Base-by-base conservation (phyloP, 176 grass and related monocot genomes). In the Phoenix roebelenii region DNA sequence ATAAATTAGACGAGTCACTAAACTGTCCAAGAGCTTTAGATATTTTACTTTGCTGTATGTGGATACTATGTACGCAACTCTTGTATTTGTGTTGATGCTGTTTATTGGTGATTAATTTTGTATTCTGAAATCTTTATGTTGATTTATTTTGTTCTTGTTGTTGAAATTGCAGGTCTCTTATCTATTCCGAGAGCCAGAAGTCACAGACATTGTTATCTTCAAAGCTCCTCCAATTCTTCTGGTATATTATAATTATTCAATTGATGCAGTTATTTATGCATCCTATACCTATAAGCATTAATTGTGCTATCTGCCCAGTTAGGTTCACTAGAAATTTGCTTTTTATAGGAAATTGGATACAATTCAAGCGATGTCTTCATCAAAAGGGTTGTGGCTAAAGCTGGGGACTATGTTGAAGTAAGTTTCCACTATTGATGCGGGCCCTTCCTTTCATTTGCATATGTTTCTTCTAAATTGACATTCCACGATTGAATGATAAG, bases 181-280 rank as follows among this genome's bases (percentile, higher is more conserved):
- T 58, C 51, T 83, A 50, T 98, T 98, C 60, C 70, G 76, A 19
- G 87, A 98, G 55, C 93, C 93, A 12, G 76, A 83, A 49, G 62
- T 98, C 69, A 78, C 66, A 52, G 93, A 98, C 73, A 98, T 98
- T 55, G 84, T 98, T 32, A 88, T 98, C 65, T 98, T 98, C 64
- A 72, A 52, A 59, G 93, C 76, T 5, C 79, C 93, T 72, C 55
- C 68, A 44, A 52, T 77, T 19, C 87, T 98, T 63, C 79, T 83
- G 76, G 93, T 92, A 83, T 61, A 14, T 44, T 44, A 39, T 39
- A 39, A 7, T 10, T 39, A 12, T 12, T 10, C 9, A 9, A 58
- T 22, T 58, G 22, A 25, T 58, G 22, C 3, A 23, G 3, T 10
- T 26, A 25, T 25, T 16, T 17, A 25, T 30, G 16, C 22, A 25